Percentiles rank a stretch among this genome's conserved stretches.
phyloP scores from a whole-genome alignment of 1,284 basidiomycete species.

The Rhodotorula glutinis region DNA sequence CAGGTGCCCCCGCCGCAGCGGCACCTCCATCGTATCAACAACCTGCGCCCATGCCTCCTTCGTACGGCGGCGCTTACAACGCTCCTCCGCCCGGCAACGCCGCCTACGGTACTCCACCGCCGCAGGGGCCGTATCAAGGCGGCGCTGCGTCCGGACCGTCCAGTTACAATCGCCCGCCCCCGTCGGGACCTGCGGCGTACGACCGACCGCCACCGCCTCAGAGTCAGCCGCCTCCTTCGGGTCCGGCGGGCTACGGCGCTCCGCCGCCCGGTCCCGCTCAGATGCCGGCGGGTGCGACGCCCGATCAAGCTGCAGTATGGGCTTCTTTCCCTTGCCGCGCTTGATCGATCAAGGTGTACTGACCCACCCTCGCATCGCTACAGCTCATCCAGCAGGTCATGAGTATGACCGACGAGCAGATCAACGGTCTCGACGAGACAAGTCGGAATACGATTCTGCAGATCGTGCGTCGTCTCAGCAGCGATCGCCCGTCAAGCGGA shows the following conservation, averaged over 20 bases:
- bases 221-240: neutral
- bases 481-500: no score
- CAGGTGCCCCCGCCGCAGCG: constrained; percentile 2
- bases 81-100: constrained; percentile 8
- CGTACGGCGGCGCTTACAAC: constrained; percentile 26
- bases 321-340: no score
- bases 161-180: constrained; percentile 9
- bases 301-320: constrained; percentile 42
- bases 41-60: neutral
- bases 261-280: neutral
- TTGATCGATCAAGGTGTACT: neutral
- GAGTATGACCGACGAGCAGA: constrained; percentile 78
- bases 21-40: constrained; percentile 9
- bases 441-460: constrained; percentile 83
- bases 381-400: constrained; percentile 64
- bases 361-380: no score
- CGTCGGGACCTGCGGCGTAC: neutral
- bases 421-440: constrained; percentile 73
- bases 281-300: constrained; percentile 39
- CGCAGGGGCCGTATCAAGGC: neutral
- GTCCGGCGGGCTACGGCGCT: neutral
- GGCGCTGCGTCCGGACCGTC: neutral
- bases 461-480: constrained; percentile 48
- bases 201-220: neutral
- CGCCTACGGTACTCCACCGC: constrained; percentile 19